Conservation (phyloP, 2,329 filamentous ascomycete species). For the Chrysoporthe austroafricana region DNA sequence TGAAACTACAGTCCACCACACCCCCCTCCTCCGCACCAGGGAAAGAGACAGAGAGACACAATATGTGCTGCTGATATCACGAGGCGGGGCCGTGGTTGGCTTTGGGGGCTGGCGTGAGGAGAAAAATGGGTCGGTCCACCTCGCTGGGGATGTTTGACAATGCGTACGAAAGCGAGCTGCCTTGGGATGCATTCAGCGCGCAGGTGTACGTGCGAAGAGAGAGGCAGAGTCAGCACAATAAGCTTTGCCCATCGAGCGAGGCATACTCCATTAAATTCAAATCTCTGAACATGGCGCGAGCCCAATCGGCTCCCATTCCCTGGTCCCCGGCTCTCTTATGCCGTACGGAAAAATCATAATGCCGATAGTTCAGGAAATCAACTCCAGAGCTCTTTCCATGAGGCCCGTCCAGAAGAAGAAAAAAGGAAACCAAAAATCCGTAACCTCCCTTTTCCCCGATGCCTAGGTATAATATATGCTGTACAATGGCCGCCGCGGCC, state of each 20-base stretch:
- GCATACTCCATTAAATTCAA: background rate
- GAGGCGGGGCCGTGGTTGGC: no score
- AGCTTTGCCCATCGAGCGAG: no score
- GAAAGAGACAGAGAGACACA: background rate
- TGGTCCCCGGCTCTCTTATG: background rate
- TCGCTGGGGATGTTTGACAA: background rate
- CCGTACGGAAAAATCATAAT: background rate
- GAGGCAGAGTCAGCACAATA: background rate
- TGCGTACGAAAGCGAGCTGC: background rate
- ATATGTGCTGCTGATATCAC: background rate
- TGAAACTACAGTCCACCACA: constrained; percentile 9
- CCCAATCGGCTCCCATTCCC: background rate
- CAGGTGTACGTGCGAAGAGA: background rate
- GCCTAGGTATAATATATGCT: constrained; percentile 8
- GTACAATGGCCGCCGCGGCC: background rate
- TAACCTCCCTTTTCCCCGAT: background rate
- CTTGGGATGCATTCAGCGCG: no score
- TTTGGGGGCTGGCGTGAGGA: background rate
- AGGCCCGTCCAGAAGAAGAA: background rate
- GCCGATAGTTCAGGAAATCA: background rate
- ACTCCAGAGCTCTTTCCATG: background rate
- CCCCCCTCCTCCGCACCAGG: background rate
- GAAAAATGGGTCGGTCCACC: background rate
- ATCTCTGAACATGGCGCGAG: background rate
- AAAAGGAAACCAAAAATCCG: background rate